Percentiles rank a stretch among this genome's conserved stretches.
Evolutionary conservation across 441 rosid genomes (phyloP).

Genomic region (Dalechampia spathulata): DNA sequence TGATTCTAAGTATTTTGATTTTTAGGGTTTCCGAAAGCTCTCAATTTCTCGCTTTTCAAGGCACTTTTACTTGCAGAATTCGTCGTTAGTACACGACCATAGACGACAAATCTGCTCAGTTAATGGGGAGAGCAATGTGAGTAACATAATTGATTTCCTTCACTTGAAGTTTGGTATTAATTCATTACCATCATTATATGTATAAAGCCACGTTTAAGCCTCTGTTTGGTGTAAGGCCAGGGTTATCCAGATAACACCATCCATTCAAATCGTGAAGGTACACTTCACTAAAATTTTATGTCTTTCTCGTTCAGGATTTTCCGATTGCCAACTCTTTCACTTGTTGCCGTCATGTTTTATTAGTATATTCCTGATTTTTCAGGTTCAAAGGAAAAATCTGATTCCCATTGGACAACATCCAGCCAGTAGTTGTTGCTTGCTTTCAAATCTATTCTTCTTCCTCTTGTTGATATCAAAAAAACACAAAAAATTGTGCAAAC

Average conservation of each 20-base stretch:
- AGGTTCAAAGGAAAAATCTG: slow-evolving; percentile 32
- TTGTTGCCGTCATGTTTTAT: neutral
- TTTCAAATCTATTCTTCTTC: slow-evolving; percentile 5
- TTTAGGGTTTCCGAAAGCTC: slow-evolving; percentile 22
- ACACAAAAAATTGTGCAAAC: neutral
- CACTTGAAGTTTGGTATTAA: neutral
- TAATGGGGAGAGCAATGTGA: slow-evolving; percentile 12
- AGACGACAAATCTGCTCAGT: slow-evolving; percentile 18
- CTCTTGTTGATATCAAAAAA: neutral
- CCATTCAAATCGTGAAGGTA: slow-evolving; percentile 34
- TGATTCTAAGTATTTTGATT: neutral
- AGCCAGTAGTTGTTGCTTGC: slow-evolving; percentile 42
- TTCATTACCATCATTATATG: neutral
- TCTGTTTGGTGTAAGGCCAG: slow-evolving; percentile 26
- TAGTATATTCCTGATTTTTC: slow-evolving; percentile 3
- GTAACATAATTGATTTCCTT: slow-evolving; percentile 1
- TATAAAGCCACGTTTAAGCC: neutral
- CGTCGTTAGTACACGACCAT: neutral
- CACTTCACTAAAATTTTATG: neutral
- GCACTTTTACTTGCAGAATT: neutral
- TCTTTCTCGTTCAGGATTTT: neutral
- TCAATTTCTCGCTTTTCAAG: slow-evolving; percentile 13
- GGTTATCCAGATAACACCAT: slow-evolving; percentile 23
- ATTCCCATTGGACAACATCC: slow-evolving; percentile 22
- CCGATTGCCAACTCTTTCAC: too few species aligned